Conservation (phyloP, 2,329 filamentous ascomycete species). For the Allantophomopsis lycopodina region DNA sequence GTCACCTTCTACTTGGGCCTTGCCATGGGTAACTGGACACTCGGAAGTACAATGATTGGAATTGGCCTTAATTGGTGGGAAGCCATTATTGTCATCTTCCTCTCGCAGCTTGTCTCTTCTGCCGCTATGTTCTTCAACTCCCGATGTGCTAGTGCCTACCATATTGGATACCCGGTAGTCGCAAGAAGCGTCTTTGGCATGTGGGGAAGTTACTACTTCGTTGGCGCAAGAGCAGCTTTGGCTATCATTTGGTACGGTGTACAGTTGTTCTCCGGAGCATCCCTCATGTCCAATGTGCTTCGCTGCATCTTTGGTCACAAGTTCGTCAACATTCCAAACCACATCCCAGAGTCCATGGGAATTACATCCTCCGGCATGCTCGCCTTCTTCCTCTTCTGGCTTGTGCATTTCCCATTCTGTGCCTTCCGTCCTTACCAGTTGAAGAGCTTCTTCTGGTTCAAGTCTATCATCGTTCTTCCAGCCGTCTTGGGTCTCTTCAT, state of each 20-base stretch:
- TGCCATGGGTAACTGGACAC: slow-evolving; percentile 27
- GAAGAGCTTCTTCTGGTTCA: slow-evolving; percentile 29
- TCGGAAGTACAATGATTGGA: slow-evolving; percentile 24
- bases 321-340: slow-evolving; percentile 22
- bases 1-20: slow-evolving; percentile 24
- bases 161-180: slow-evolving; percentile 25
- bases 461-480: slow-evolving; percentile 23
- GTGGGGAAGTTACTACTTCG: slow-evolving; percentile 24
- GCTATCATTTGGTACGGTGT: slow-evolving; percentile 48
- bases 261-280: slow-evolving; percentile 38
- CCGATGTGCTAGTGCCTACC: slow-evolving; percentile 25
- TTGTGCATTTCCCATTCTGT: slow-evolving; percentile 32
- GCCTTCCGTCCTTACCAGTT: slow-evolving; percentile 29
- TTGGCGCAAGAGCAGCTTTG: slow-evolving; percentile 27
- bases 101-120: slow-evolving; percentile 25
- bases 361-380: slow-evolving; percentile 25
- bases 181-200: slow-evolving; percentile 26
- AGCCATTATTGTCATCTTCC: slow-evolving; percentile 27
- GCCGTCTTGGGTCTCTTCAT: slow-evolving; percentile 24
- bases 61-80: slow-evolving; percentile 31
- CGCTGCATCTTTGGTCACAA: slow-evolving; percentile 27
- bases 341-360: slow-evolving; percentile 21
- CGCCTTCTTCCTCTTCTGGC: slow-evolving; percentile 40
- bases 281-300: slow-evolving; percentile 28
- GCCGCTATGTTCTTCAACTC: slow-evolving; percentile 30